These are phyloP conservation scores for Nitzschia sp. DNA, from an alignment of 108 stramenopile species.

Conservation along the genomic window DNA sequence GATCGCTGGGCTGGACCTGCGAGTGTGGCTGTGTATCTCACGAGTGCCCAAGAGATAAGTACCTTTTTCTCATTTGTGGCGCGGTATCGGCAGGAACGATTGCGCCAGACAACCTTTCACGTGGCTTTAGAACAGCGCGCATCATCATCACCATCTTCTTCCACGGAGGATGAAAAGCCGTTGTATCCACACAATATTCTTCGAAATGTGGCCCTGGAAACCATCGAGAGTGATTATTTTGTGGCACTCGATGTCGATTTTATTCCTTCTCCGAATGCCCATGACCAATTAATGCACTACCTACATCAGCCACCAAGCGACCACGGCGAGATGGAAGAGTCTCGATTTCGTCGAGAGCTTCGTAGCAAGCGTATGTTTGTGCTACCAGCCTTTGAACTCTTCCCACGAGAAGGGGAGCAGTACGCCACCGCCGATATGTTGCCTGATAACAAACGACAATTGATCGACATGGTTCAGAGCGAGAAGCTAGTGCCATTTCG, in stretches of 20 bases:
- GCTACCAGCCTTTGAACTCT: conserved; percentile 14
- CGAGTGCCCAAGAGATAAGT: not conserved
- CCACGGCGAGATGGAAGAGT: not conserved
- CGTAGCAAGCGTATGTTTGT: conserved; percentile 14
- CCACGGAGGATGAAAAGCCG: not conserved
- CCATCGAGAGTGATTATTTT: conserved; percentile 23
- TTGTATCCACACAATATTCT: conserved; percentile 24
- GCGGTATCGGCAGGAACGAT: not conserved
- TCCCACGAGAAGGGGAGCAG: not conserved
- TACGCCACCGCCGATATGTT: not conserved
- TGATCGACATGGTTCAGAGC: not conserved
- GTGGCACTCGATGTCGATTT: conserved; percentile 31
- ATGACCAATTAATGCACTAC: not conserved
- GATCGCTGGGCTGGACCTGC: conserved; percentile 2
- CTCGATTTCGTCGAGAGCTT: not conserved
- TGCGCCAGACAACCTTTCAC: not conserved
- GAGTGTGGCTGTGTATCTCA: conserved; percentile 7
- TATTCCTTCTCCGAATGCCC: not conserved
- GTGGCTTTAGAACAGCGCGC: not conserved
- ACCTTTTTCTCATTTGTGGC: not conserved
- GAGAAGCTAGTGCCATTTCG: not conserved
- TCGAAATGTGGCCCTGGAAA: conserved; percentile 29
- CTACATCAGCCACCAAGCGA: not conserved
- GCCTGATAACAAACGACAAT: not conserved
- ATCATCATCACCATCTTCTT: not conserved